Evolutionary conservation across 805 yeast genomes (phyloP).

Genomic region (Ascoidea asiatica): DNA sequence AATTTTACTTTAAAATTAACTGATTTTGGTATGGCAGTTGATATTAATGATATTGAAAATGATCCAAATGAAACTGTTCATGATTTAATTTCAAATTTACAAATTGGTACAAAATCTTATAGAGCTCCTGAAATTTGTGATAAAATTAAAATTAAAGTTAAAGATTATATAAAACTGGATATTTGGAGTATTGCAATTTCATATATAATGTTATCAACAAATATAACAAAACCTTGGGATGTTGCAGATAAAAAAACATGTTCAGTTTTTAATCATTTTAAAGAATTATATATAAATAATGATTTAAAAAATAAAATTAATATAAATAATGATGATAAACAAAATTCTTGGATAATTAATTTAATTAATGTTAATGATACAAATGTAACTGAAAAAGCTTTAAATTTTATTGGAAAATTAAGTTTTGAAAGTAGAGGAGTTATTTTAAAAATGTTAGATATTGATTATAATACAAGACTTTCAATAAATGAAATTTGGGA

Average conservation of each 20-base stretch:
- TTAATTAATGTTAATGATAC: conserved; percentile 4
- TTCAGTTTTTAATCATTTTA: neutral
- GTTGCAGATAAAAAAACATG: conserved; percentile 3
- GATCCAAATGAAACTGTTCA: neutral
- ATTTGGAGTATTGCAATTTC: conserved; percentile 9
- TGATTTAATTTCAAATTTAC: neutral
- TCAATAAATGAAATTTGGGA: conserved; percentile 1
- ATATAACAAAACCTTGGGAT: conserved; percentile 9
- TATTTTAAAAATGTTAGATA: conserved; percentile 5
- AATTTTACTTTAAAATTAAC: conserved; percentile 84
- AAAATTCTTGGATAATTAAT: conserved; percentile 5
- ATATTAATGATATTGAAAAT: neutral
- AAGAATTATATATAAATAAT: neutral
- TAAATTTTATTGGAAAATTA: conserved; percentile 4
- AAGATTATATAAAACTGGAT: conserved; percentile 3
- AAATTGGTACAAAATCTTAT: conserved; percentile 9
- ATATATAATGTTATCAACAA: conserved; percentile 4
- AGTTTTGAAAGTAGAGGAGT: conserved; percentile 3
- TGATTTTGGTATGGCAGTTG: conserved; percentile 56
- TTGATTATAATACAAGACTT: conserved; percentile 2
- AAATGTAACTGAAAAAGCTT: neutral
- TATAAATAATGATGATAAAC: conserved; percentile 7
- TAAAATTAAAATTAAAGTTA: conserved; percentile 1
- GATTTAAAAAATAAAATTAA: conserved; percentile 17
- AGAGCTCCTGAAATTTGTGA: conserved; percentile 9